A percentile compares a stretch with the other conserved stretches of the same genome.
Evolutionary conservation across 2,329 filamentous ascomycete genomes (phyloP).

Genomic region (Chrysoporthe puriensis): DNA sequence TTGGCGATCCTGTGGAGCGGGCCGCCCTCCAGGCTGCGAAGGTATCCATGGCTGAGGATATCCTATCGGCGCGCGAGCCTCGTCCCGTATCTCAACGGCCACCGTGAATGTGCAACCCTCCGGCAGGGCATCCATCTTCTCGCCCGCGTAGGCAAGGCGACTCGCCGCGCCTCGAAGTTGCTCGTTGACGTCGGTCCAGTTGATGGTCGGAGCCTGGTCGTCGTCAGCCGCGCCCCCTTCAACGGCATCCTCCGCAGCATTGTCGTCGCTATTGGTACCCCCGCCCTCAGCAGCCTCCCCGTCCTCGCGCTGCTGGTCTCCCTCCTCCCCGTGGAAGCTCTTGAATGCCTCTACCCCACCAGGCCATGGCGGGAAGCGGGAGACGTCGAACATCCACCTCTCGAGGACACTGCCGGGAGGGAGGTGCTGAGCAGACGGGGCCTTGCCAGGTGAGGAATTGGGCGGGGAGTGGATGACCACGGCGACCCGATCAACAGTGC

Average conservation of each 20-base stretch:
- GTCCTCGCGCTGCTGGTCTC: conserved; percentile 31
- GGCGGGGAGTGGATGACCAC: conserved; percentile 50
- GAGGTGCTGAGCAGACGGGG: conserved; percentile 25
- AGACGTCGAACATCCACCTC: conserved; percentile 64
- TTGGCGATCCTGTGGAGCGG: conserved; percentile 38
- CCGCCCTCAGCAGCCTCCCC: conserved; percentile 30
- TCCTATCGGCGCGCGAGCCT: conserved; percentile 60
- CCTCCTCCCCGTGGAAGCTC: conserved; percentile 33
- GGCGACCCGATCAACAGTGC: conserved; percentile 50
- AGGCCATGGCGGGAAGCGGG: conserved; percentile 53
- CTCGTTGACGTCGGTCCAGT: conserved; percentile 68
- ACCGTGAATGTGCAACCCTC: conserved; percentile 73
- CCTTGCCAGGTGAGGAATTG: conserved; percentile 29
- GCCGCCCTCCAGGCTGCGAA: conserved; percentile 52
- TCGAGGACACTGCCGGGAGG: conserved; percentile 52
- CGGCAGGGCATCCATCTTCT: conserved; percentile 61
- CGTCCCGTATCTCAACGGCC: conserved; percentile 72
- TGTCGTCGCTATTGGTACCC: conserved; percentile 23
- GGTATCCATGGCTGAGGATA: conserved; percentile 66
- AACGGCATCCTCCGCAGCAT: conserved; percentile 9
- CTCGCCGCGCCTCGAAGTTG: conserved; percentile 70
- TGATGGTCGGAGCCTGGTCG: conserved; percentile 39
- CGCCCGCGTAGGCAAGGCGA: conserved; percentile 62
- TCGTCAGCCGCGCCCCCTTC: conserved; percentile 25
- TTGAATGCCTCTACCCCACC: conserved; percentile 39